A percentile compares a stretch with the other conserved stretches of the same genome.
These are phyloP conservation scores for Boletus subcaerulescens DNA, from an alignment of 768 basidiomycete species.

Conservation along the genomic window DNA sequence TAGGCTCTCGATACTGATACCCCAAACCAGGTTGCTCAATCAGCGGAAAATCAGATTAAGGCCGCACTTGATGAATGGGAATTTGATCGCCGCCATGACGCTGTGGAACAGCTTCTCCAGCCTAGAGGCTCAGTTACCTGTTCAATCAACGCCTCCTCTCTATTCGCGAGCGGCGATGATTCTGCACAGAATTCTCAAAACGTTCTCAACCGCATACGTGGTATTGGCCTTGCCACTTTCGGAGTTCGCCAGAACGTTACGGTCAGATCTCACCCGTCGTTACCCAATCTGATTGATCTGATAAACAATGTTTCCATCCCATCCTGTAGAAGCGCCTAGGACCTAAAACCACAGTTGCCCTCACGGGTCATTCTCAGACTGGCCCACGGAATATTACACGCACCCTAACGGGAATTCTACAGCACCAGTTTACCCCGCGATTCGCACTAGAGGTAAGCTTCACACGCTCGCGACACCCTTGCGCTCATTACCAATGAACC, in stretches of 20 bases:
- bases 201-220: slow-evolving; percentile 35
- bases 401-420: slow-evolving; percentile 64
- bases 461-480: slow-evolving; percentile 17
- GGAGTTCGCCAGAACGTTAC: slow-evolving; percentile 43
- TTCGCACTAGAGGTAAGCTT: slow-evolving; percentile 43
- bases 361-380: slow-evolving; percentile 39
- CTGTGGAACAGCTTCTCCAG: slow-evolving; percentile 39
- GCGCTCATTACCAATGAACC: slow-evolving; percentile 4
- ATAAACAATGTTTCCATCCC: slow-evolving; percentile 17
- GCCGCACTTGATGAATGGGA: slow-evolving; percentile 41
- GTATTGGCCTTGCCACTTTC: slow-evolving; percentile 34
- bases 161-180: slow-evolving; percentile 40
- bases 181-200: slow-evolving; percentile 24
- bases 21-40: slow-evolving; percentile 19
- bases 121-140: slow-evolving; percentile 45
- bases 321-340: slow-evolving; percentile 45
- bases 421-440: slow-evolving; percentile 74
- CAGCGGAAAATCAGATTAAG: slow-evolving; percentile 43
- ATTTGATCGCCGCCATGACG: slow-evolving; percentile 36
- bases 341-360: slow-evolving; percentile 41
- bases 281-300: slow-evolving; percentile 18
- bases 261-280: slow-evolving; percentile 32
- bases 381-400: slow-evolving; percentile 27
- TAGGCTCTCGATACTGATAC: slow-evolving; percentile 28
- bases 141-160: slow-evolving; percentile 47